Evolutionary conservation across 2,329 filamentous ascomycete genomes (phyloP), one percentile per base, ranked within the genome.

Genomic region (Leptosphaerulina australis): DNA sequence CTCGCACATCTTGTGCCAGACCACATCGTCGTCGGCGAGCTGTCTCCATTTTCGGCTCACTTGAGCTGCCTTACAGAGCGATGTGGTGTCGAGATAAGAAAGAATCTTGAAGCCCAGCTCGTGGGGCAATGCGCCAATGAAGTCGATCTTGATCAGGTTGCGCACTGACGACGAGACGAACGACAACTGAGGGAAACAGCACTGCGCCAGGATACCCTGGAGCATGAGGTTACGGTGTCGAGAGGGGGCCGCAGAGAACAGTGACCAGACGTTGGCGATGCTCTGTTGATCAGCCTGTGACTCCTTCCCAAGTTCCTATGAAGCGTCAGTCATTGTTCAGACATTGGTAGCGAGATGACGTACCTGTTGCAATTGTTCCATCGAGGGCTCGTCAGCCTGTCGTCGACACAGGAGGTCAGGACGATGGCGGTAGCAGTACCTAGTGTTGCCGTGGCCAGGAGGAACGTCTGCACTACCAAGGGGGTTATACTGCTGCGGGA

Each of bases 1-100:
- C 73, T 96, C 91, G 70, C 94, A 99, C 92, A 97, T 97, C 58
- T 88, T 88, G 69, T 97, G 90, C 94, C 94, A 99, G 3, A 99
- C 93, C 7, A 96, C 88, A 71, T 99, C 93, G 68, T 97, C 93
- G 64, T 97, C 94, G n/a, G 94, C 93, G 30, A 99, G 78, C 49
- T 84, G 84, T 55, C 90, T 83, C 94, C 94, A 99, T 62, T 87
- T 83, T 50, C 86, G 84, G 70, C 91, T 97, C 46, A 99, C 94
- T 72, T 97, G 92, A 0, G 94, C 91, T 1, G 94, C 93, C 72
- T 96, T 96, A 79, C 94, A 97, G 0, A 99, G 81, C 0, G 93
- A 97, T 2, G 89, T 88, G 0, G 93, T 97, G 72, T 99, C 94
- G 50, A 99, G 86, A 64, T 89, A 94, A 63, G 88, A 92, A 2